Conservation (phyloP, 257 asterid genomes). For the Solanum tarapatanum region DNA sequence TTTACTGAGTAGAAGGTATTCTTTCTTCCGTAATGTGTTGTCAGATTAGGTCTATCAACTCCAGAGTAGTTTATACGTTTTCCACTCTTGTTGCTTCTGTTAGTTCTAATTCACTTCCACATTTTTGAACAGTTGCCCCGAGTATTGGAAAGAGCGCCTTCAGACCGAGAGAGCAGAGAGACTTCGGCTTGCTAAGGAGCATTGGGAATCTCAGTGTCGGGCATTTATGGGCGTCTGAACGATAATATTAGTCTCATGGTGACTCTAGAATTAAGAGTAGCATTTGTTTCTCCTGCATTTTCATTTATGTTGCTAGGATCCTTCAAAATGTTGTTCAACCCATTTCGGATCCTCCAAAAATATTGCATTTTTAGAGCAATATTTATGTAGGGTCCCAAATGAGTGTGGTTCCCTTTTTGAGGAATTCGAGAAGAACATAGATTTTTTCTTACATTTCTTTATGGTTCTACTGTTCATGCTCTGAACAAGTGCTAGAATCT, state of each 20-base stretch:
- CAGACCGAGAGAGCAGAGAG: constrained; percentile 60
- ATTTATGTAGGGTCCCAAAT: neutral
- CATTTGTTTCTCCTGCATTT: neutral
- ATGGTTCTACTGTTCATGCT: neutral
- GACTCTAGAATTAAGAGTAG: neutral
- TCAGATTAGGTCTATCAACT: neutral
- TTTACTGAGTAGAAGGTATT: constrained; percentile 55
- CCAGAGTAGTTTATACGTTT: neutral
- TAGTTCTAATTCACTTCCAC: neutral
- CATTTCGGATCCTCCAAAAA: neutral
- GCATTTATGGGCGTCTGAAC: constrained; percentile 54
- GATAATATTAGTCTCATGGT: neutral
- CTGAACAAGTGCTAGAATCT: neutral
- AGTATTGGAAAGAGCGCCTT: constrained; percentile 68
- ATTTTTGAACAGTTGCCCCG: constrained; percentile 48
- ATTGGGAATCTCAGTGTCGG: constrained; percentile 81
- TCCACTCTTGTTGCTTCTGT: neutral
- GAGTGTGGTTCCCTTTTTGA: neutral
- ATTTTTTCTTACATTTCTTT: neutral
- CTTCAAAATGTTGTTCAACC: neutral
- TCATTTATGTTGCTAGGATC: neutral
- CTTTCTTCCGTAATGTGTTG: neutral
- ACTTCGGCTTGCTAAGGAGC: constrained; percentile 68
- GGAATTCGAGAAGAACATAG: neutral
- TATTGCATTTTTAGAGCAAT: neutral